Evolutionary conservation across 2,329 filamentous ascomycete species (phyloP).

Genomic region (Elsinoe arachidis): DNA sequence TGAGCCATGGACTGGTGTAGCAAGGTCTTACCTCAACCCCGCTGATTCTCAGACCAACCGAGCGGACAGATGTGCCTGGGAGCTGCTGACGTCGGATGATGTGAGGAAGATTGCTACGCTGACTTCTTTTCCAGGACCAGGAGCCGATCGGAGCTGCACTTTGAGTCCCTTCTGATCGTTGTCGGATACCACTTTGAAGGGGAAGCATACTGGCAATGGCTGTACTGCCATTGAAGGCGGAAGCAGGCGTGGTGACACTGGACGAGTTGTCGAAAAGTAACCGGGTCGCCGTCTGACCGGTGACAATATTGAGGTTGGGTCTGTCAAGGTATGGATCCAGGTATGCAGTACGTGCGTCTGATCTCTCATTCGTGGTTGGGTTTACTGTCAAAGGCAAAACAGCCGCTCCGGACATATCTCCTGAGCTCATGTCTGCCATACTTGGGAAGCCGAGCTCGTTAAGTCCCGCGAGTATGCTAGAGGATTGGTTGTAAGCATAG

Average conservation of each 20-base stretch:
- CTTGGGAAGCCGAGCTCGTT: constrained; percentile 31
- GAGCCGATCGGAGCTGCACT: background rate
- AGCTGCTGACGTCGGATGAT: background rate
- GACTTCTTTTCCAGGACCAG: background rate
- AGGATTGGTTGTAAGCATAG: constrained; percentile 31
- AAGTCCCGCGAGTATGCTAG: constrained; percentile 30
- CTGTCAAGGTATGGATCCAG: constrained; percentile 28
- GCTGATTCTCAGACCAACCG: background rate
- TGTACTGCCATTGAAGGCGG: background rate
- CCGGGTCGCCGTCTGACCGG: constrained; percentile 29
- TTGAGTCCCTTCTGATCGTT: background rate
- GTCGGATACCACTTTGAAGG: background rate
- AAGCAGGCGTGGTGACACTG: constrained; percentile 7
- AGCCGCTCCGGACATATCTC: constrained; percentile 30
- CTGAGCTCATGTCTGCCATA: constrained; percentile 31
- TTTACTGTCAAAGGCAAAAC: constrained; percentile 31
- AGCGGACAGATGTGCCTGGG: background rate
- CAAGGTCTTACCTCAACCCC: constrained; percentile 15
- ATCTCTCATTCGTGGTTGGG: constrained; percentile 31
- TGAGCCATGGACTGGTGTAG: background rate
- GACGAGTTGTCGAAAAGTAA: constrained; percentile 23
- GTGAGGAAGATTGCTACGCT: background rate
- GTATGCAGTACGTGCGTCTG: constrained; percentile 34
- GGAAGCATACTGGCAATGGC: background rate
- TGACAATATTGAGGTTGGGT: constrained; percentile 31